phyloP scores from a whole-genome alignment of 768 basidiomycete species.

The Xanthoconium purpureum region DNA sequence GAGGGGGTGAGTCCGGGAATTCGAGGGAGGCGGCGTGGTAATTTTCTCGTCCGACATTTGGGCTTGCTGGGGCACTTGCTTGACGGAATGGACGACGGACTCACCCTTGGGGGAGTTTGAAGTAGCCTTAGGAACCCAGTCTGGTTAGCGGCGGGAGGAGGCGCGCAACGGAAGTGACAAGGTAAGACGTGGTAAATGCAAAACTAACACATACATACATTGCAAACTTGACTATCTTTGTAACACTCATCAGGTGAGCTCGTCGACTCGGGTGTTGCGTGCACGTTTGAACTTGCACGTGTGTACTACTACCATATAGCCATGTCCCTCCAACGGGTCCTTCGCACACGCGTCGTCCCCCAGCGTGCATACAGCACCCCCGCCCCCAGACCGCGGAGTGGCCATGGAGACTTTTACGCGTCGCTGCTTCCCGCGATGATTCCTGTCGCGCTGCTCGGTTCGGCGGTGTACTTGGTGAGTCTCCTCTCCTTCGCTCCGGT shows the following conservation, averaged over 20 bases:
- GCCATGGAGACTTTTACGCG: conserved; percentile 67
- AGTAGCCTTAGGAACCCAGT: not conserved
- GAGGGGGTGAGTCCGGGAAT: conserved; percentile 8
- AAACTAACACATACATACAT: too few relatives aligned
- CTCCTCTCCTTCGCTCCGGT: not conserved
- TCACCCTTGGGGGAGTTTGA: not conserved
- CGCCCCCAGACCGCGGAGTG: conserved; percentile 31
- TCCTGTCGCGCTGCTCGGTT: conserved; percentile 73
- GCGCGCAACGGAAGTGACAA: too few relatives aligned
- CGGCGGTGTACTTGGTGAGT: conserved; percentile 72
- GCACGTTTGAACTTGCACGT: not conserved
- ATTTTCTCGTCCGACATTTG: conserved; percentile 27
- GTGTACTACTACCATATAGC: not conserved
- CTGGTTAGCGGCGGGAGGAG: not conserved
- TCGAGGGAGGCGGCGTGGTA: conserved; percentile 9
- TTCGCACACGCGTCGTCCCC: not conserved
- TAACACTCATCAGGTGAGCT: not conserved
- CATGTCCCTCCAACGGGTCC: not conserved
- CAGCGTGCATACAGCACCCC: conserved; percentile 10
- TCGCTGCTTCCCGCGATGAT: conserved; percentile 73
- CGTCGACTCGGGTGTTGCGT: too few relatives aligned
- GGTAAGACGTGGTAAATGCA: too few relatives aligned
- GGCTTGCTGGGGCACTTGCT: not conserved
- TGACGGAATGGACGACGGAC: too few relatives aligned
- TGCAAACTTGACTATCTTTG: too few relatives aligned